Base-by-base conservation (phyloP, 768 basidiomycete genomes). In the Phaeotremella skinneri region DNA sequence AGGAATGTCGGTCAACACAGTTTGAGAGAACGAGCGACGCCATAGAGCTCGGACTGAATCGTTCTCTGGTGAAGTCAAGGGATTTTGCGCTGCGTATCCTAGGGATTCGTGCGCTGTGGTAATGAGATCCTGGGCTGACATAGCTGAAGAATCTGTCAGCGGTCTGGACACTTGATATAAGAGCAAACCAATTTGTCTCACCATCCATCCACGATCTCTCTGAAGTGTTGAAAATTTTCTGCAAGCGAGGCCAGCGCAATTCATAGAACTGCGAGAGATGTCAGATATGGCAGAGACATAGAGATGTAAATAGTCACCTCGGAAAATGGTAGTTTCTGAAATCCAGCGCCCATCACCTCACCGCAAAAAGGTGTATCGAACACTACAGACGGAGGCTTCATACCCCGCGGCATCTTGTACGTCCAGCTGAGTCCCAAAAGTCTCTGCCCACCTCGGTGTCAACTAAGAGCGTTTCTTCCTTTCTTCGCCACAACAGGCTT, bases 341-440 rank as follows among this genome's bases (percentile, higher is more conserved):
- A 93, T 1, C 90, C 88, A 3, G 88, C 91, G 13, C 91, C 90
- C 59, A 83, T 85, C 3, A 93, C 68, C 66, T 91, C 90, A 2
- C 81, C 85, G 3, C 88, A 79, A 16, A 90, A 67, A 1, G 90
- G 90, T 27, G 78, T 77, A 11, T 78, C 75, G 25, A 93, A 78
- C 58, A 91, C 72, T 2, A 84, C 74, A 0, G 78, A 70, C 3
- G 91, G 91, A 2, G 77, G 78, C 0, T 73, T 58, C 17, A 88
- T 78, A 0, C 81, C 80, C 3, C 72, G 68, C 20, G 81, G 81
- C 17, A 89, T 55, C 0, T 78, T 78, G 66, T 84, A 83, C 0
- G 82, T 82, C 72, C 85, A 90, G 0, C 82, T 78, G n/a, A 87
- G 76, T 21, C 63, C 67, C 17, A 68, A 42, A 7, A 72, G 57